Evolutionary conservation across 164 flowering plant species (phyloP).

Genomic region (Sedum album): DNA sequence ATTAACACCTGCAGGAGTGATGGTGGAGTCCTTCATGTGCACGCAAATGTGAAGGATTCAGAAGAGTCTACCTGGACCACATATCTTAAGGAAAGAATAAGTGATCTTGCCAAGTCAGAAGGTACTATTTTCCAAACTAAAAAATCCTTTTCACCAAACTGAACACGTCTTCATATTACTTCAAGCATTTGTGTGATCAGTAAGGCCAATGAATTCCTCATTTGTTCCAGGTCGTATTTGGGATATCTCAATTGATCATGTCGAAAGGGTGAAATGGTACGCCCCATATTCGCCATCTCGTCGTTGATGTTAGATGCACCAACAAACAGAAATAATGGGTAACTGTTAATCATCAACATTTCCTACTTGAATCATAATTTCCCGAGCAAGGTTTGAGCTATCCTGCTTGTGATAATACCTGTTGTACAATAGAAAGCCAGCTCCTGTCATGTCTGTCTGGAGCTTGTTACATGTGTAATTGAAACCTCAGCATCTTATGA

Average conservation of each 20-base stretch:
- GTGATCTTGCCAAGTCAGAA: constrained; percentile 57
- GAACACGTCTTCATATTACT: not conserved
- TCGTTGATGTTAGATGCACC: constrained; percentile 69
- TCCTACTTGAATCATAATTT: not conserved
- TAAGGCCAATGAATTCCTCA: not conserved
- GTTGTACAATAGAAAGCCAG: not conserved
- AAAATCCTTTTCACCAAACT: not conserved
- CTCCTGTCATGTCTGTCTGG: not conserved
- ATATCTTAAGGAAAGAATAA: constrained; percentile 43
- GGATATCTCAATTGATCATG: constrained; percentile 61
- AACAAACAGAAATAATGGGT: constrained; percentile 14
- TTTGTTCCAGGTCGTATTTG: constrained; percentile 47
- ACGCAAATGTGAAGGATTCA: constrained; percentile 78
- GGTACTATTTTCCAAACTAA: constrained; percentile 31
- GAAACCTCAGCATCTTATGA: not conserved
- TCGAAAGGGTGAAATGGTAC: constrained; percentile 95
- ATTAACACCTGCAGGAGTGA: constrained; percentile 36
- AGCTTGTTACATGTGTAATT: not conserved
- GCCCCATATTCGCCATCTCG: constrained; percentile 95
- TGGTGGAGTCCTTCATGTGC: constrained; percentile 84
- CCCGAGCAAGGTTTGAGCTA: not conserved
- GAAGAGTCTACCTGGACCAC: constrained; percentile 66
- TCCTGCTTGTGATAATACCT: not conserved
- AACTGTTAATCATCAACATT: not conserved
- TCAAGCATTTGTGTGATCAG: not conserved